Conservation (phyloP, 1,139 yeast species). For the Taphrina pruni region DNA sequence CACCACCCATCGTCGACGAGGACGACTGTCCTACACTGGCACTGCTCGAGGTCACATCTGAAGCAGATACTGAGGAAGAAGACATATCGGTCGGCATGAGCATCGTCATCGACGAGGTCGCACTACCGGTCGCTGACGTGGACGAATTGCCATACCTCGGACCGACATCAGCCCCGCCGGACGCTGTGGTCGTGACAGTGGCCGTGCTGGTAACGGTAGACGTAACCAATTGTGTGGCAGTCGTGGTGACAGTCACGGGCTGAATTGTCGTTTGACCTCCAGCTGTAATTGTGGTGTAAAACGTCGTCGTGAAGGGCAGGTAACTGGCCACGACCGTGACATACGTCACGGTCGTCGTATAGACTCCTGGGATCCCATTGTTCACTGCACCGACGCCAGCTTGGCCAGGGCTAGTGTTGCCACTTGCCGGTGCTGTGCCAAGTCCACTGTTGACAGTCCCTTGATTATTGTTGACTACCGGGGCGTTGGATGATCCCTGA, state of each 20-base stretch:
- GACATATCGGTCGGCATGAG: too few species aligned
- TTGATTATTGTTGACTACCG: neutral
- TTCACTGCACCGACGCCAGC: neutral
- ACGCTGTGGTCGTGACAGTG: neutral
- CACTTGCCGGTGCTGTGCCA: neutral
- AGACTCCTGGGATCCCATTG: neutral
- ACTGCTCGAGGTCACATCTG: neutral
- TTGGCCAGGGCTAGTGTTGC: neutral
- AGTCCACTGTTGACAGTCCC: neutral
- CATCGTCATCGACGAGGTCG: too few species aligned
- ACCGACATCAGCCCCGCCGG: neutral
- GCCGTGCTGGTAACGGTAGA: neutral
- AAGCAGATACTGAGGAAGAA: too few species aligned
- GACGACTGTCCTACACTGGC: neutral
- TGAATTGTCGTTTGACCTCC: neutral
- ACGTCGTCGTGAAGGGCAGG: neutral
- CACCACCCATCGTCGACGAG: neutral
- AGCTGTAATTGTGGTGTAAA: neutral
- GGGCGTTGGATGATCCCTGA: neutral
- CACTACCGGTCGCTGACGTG: neutral
- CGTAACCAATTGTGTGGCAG: neutral
- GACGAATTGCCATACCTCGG: neutral
- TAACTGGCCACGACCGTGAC: neutral
- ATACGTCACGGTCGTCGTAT: neutral
- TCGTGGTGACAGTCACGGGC: neutral